phyloP scores from a whole-genome alignment of 345 rosid genomes.

The Diplotaxis tenuifolia region DNA sequence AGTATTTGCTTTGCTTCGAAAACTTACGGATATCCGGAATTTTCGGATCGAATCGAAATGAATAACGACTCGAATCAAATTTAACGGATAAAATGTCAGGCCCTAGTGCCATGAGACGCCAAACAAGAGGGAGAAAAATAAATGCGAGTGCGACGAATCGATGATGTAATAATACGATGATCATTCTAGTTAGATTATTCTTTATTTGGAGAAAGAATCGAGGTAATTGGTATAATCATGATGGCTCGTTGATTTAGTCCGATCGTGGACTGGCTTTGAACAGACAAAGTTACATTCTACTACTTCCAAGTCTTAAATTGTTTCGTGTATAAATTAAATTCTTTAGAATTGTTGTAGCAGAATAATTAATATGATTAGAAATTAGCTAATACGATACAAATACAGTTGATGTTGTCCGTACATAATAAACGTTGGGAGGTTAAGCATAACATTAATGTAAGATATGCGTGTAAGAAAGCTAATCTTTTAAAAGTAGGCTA shows the following conservation, averaged over 20 bases:
- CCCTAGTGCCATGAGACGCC: neutral
- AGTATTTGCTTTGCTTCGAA: too few relatives aligned
- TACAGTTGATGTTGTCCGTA: neutral
- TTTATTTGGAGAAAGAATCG: neutral
- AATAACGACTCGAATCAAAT: too few relatives aligned
- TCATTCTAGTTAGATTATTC: neutral
- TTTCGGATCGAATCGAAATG: too few relatives aligned
- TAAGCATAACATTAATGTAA: neutral
- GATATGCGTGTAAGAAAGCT: neutral
- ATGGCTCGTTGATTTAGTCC: neutral
- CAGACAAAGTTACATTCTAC: neutral
- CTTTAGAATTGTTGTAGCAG: neutral
- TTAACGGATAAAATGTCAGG: too few relatives aligned
- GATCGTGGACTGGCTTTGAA: neutral
- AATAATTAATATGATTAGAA: neutral
- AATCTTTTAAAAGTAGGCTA: neutral
- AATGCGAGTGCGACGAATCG: neutral
- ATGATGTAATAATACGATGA: conserved; percentile 1
- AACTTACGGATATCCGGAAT: too few relatives aligned
- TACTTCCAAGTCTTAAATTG: neutral
- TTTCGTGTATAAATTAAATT: neutral
- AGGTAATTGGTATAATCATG: neutral
- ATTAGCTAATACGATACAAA: neutral
- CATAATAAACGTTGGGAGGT: neutral
- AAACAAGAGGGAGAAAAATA: neutral